Evolutionary conservation across 2,329 filamentous ascomycete species (phyloP).

Genomic region (Chrysosporium keratinophilum): DNA sequence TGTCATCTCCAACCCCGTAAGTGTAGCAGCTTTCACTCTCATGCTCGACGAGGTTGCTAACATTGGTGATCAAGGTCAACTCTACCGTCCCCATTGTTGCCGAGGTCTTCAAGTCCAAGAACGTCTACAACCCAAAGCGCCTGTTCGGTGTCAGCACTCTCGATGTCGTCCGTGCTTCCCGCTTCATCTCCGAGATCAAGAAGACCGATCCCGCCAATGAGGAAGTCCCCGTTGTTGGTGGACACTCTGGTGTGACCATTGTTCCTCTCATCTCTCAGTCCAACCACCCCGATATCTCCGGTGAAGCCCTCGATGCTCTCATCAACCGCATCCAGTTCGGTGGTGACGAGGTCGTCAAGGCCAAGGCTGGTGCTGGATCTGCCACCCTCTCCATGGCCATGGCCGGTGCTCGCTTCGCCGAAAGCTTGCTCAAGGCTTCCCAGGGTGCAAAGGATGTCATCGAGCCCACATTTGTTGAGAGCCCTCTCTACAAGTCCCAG

Average conservation of each 20-base stretch:
- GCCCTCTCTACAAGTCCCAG: conserved; percentile 95
- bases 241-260: conserved; percentile 96
- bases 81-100: conserved; percentile 95
- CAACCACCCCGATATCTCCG: conserved; percentile 70
- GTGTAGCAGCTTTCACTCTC: conserved; percentile 20
- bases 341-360: conserved; percentile 97
- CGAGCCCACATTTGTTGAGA: conserved; percentile 95
- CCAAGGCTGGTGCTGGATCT: conserved; percentile 94
- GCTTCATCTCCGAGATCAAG: conserved; percentile 96
- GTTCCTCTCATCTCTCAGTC: conserved; percentile 95
- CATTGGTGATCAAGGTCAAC: conserved; percentile 57
- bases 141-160: conserved; percentile 99
- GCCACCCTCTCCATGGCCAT: conserved; percentile 98
- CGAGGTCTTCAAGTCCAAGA: conserved; percentile 89
- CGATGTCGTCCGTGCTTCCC: conserved; percentile 92
- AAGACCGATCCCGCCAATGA: conserved; percentile 79
- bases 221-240: conserved; percentile 91
- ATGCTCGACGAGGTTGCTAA: background rate
- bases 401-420: conserved; percentile 75
- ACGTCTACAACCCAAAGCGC: conserved; percentile 98
- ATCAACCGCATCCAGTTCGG: conserved; percentile 96
- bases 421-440: conserved; percentile 83
- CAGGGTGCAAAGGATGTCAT: conserved; percentile 90
- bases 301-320: conserved; percentile 63
- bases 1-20: conserved; percentile 91